Evolutionary conservation across 768 basidiomycete genomes (phyloP).

Genomic region (Leccinum rimulosum): DNA sequence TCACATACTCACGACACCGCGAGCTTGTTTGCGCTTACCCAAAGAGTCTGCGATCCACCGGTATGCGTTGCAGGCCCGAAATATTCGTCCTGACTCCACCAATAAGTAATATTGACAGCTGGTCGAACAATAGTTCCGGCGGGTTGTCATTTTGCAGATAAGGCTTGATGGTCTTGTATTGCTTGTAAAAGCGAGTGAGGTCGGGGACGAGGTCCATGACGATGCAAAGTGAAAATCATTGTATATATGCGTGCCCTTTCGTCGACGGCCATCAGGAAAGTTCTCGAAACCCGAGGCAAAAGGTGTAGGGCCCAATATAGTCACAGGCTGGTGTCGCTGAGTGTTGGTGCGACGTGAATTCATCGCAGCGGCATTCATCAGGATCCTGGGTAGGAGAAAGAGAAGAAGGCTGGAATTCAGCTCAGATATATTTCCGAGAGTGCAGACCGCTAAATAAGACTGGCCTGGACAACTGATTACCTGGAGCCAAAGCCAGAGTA

Average conservation of each 20-base stretch:
- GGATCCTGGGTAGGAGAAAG: neutral
- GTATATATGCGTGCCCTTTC: slow-evolving; percentile 35
- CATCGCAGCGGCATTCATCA: slow-evolving; percentile 26
- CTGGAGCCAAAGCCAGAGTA: neutral
- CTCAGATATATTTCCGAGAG: neutral
- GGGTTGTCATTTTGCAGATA: slow-evolving; percentile 93
- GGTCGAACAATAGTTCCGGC: slow-evolving; percentile 91
- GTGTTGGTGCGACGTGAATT: slow-evolving; percentile 26
- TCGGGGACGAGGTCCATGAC: slow-evolving; percentile 98
- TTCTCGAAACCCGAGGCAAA: slow-evolving; percentile 14
- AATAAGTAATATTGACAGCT: slow-evolving; percentile 88
- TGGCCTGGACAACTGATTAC: slow-evolving; percentile 1
- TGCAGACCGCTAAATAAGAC: neutral
- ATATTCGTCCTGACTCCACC: slow-evolving; percentile 99
- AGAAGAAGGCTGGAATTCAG: neutral
- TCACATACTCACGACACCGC: neutral
- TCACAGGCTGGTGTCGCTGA: slow-evolving; percentile 21
- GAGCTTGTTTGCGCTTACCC: slow-evolving; percentile 63
- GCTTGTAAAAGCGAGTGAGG: slow-evolving; percentile 93
- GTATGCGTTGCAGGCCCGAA: slow-evolving; percentile 95
- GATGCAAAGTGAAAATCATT: slow-evolving; percentile 36
- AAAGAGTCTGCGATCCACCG: slow-evolving; percentile 95
- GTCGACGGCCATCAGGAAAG: slow-evolving; percentile 29
- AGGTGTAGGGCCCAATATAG: slow-evolving; percentile 15
- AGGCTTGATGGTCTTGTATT: slow-evolving; percentile 99